phyloP scores from a whole-genome alignment of 106 monocot genomes.

The Acanthochlamys bracteata region DNA sequence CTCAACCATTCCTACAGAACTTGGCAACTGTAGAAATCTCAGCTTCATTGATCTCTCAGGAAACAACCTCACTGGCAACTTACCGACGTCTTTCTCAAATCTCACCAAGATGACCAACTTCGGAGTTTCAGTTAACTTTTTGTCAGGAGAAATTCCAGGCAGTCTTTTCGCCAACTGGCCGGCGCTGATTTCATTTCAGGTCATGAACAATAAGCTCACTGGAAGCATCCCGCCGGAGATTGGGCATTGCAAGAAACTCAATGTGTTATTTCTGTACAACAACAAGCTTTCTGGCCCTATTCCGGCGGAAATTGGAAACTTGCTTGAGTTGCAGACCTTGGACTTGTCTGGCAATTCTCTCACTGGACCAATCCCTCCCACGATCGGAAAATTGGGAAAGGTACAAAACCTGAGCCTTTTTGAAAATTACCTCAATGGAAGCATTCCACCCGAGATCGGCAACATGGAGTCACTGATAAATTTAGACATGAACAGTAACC shows the following conservation, averaged over 20 bases:
- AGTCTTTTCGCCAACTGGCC: conserved; percentile 41
- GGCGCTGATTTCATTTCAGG: conserved; percentile 30
- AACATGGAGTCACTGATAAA: conserved; percentile 25
- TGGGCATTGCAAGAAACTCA: conserved; percentile 19
- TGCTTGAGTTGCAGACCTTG: conserved; percentile 16
- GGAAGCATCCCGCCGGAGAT: conserved; percentile 44
- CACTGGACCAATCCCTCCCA: conserved; percentile 32
- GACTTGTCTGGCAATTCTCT: conserved; percentile 42
- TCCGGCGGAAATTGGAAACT: conserved; percentile 34
- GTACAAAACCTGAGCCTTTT: conserved; percentile 17
- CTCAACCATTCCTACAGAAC: conserved; percentile 39
- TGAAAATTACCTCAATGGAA: conserved; percentile 43
- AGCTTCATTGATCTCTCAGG: conserved; percentile 24
- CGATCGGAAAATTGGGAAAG: conserved; percentile 38
- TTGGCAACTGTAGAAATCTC: conserved; percentile 41
- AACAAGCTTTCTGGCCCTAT: conserved; percentile 40
- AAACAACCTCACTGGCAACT: conserved; percentile 33
- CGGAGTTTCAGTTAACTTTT: conserved; percentile 25
- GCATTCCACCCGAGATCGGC: conserved; percentile 50
- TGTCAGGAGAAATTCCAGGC: conserved; percentile 34
- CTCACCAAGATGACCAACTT: conserved; percentile 38
- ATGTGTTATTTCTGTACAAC: conserved; percentile 12
- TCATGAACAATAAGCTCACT: conserved; percentile 31
- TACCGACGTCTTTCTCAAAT: conserved; percentile 31
- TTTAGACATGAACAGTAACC: conserved; percentile 47